Evolutionary conservation across 148 eudicot species (phyloP).

Genomic region (Persicaria tinctoria): DNA sequence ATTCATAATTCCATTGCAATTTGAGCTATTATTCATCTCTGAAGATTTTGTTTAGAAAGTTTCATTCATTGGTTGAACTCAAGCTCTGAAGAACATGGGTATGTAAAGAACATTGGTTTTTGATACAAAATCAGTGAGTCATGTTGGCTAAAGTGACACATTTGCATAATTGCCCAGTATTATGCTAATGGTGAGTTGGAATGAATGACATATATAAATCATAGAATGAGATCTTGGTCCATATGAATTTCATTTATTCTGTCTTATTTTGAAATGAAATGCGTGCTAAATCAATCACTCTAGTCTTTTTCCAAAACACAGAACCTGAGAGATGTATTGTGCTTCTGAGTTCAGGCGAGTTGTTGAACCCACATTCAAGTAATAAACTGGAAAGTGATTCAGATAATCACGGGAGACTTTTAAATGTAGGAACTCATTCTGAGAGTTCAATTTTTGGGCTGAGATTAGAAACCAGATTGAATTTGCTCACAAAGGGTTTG

Average conservation of each 20-base stretch:
- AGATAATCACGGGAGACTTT: constrained; percentile 36
- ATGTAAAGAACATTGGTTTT: too few species aligned
- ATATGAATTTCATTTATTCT: background rate
- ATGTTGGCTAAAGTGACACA: background rate
- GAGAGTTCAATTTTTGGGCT: constrained; percentile 20
- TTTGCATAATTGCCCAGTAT: background rate
- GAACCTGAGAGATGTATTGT: constrained; percentile 34
- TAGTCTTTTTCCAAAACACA: constrained; percentile 24
- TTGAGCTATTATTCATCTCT: too few species aligned
- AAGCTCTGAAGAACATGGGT: too few species aligned
- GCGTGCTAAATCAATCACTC: background rate
- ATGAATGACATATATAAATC: too few species aligned
- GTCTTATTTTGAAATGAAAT: background rate
- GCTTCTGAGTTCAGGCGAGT: too few species aligned
- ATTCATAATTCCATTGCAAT: too few species aligned
- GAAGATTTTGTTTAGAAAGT: too few species aligned
- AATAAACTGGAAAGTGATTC: constrained; percentile 27
- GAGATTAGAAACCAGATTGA: constrained; percentile 27
- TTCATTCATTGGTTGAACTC: too few species aligned
- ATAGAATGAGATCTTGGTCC: too few species aligned
- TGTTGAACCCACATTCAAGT: constrained; percentile 22
- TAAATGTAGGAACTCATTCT: constrained; percentile 39
- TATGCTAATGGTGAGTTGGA: too few species aligned
- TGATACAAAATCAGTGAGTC: background rate
- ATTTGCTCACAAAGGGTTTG: constrained; percentile 26